Percentiles rank a stretch among this genome's conserved stretches.
phyloP scores from a whole-genome alignment of 257 asterid genomes.

The Haberlea rhodopensis region DNA sequence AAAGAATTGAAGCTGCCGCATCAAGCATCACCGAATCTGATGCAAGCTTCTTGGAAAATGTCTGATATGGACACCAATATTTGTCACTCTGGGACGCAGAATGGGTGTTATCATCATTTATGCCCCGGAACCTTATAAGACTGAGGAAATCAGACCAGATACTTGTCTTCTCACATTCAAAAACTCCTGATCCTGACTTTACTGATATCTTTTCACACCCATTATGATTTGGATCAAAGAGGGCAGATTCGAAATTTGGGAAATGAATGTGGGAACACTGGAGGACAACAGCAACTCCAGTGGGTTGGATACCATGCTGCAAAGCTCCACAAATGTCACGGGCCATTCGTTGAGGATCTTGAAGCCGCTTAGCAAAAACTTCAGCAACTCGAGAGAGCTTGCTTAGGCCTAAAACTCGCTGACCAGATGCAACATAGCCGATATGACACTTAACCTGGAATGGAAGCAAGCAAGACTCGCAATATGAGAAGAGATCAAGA shows the following conservation, averaged over 20 bases:
- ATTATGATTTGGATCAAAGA: constrained; percentile 47
- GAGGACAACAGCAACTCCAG: constrained; percentile 83
- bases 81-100: constrained; percentile 23
- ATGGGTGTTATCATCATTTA: constrained; percentile 23
- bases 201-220: constrained; percentile 53
- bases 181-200: constrained; percentile 76
- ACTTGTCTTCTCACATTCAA: constrained; percentile 47
- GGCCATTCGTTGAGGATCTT: constrained; percentile 84
- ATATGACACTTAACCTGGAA: constrained; percentile 90
- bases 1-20: constrained; percentile 64
- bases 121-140: constrained; percentile 63
- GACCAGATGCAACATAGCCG: constrained; percentile 83
- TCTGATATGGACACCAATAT: constrained; percentile 69
- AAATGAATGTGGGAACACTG: constrained; percentile 74
- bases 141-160: constrained; percentile 73
- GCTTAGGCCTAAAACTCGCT: constrained; percentile 83
- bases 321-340: constrained; percentile 65
- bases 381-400: constrained; percentile 92
- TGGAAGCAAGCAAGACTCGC: constrained; percentile 94
- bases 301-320: constrained; percentile 69
- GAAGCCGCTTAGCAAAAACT: constrained; percentile 81
- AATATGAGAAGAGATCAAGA: constrained; percentile 84
- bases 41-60: constrained; percentile 32
- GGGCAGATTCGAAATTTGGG: constrained; percentile 49
- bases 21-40: constrained; percentile 44